Evolutionary conservation across 257 asterid species (phyloP), one percentile per base, ranked within the genome.

Genomic region (Cordia subcordata): DNA sequence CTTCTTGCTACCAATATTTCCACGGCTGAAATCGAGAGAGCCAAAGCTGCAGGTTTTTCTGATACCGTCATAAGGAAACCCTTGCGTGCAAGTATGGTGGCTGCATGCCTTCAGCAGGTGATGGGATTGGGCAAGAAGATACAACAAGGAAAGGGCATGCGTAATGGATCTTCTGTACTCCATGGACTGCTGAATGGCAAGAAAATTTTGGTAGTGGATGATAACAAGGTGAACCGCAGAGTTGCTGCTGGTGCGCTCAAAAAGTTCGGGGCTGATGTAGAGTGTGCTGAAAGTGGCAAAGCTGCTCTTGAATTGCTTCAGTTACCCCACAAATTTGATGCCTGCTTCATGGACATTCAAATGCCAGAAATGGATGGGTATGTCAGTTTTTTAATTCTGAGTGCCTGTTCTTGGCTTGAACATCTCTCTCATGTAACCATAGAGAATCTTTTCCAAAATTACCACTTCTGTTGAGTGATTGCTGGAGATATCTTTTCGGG

Each of bases 311-410:
- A 72, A 38, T 82, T 79, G 78, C 94, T 91, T 50, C 82, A 82
- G 76, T 54, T 85, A 44, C 98, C 98, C 0, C 96, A 91, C 32
- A 74, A 64, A 57, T 91, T 85, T 42, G 90, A 87, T 46, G 98
- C 96, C 10, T 91, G 98, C 77, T 91, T 91, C 71, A 91, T 91
- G 98, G 98, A 91, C 71, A 85, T 91, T 74, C 98, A 91, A 79
- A 91, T 91, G 98, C 98, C 98, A 1, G 98, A 88, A 82, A 91
- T 91, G 98, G 98, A 91, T 47, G 98, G 98, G 98, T 91, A 77
- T 13, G 83, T 68, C 9, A 37, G 35, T 44, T 44, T 57, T 15
- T 14, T 38, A 11, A 58, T 35, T 18, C 15, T 38, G 14, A 55
- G 40, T 55, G 8, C 13, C 20, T 49, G 54, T 49, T 8, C 54